phyloP scores from a whole-genome alignment of 305 asterid species.

The Ilex paraguariensis region DNA sequence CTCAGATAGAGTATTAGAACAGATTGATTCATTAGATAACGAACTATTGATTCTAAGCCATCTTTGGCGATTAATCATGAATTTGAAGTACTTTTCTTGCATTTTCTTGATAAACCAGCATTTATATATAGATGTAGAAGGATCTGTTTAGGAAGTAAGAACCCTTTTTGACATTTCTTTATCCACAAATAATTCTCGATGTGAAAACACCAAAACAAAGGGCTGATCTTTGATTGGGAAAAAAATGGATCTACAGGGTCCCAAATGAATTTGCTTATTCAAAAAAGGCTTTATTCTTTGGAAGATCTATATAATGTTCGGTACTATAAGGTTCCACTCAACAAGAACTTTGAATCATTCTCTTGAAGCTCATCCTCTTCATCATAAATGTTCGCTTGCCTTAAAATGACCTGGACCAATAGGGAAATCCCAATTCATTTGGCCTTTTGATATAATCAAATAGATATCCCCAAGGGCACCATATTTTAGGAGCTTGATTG shows the following conservation, averaged over 20 bases:
- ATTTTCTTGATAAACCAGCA: not conserved
- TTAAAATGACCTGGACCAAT: not conserved
- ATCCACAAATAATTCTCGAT: not conserved
- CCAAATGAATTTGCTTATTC: not conserved
- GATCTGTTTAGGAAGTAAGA: not conserved
- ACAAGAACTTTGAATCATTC: not conserved
- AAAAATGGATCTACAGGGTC: not conserved
- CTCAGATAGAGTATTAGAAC: not conserved
- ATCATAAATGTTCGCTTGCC: not conserved
- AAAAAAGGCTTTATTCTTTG: not conserved
- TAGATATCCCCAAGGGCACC: too few relatives aligned
- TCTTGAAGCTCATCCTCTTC: not conserved
- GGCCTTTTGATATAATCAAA: not conserved
- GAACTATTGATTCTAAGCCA: constrained; percentile 1
- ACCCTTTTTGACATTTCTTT: not conserved
- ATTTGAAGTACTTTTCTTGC: not conserved
- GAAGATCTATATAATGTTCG: not conserved
- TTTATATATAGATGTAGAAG: too few relatives aligned
- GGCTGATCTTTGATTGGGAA: not conserved
- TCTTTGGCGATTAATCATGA: not conserved
- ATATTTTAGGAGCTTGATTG: too few relatives aligned
- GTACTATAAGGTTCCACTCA: not conserved
- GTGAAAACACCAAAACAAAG: not conserved
- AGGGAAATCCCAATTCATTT: constrained; percentile 1
- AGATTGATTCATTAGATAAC: not conserved